Evolutionary conservation across 495 filamentous ascomycete genomes (phyloP).

Genomic region (Hyaloscypha hepaticicola): DNA sequence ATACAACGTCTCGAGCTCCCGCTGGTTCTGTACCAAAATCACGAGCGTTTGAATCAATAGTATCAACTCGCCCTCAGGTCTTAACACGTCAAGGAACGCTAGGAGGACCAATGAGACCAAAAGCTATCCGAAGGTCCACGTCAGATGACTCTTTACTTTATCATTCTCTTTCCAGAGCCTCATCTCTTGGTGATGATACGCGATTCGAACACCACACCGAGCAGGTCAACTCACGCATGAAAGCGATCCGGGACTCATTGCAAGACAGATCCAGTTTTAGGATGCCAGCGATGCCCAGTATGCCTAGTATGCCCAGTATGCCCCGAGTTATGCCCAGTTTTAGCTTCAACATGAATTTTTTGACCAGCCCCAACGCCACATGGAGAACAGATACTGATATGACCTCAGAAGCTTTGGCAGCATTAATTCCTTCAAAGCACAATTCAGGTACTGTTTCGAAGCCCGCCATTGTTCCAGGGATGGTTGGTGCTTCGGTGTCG

Average conservation of each 20-base stretch:
- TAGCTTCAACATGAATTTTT: conserved; percentile 44
- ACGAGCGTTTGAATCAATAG: not conserved
- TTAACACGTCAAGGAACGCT: not conserved
- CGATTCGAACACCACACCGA: conserved; percentile 76
- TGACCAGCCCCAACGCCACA: conserved; percentile 26
- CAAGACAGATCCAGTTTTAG: conserved; percentile 73
- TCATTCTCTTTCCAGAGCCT: conserved; percentile 66
- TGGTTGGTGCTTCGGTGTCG: conserved; percentile 19
- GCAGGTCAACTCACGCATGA: conserved; percentile 82
- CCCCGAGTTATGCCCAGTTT: conserved; percentile 42
- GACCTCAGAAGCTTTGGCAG: conserved; percentile 31
- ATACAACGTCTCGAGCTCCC: conserved; percentile 32
- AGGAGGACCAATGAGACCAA: conserved; percentile 12
- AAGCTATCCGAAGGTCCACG: conserved; percentile 54
- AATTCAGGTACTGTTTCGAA: conserved; percentile 5
- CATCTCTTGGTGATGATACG: conserved; percentile 84
- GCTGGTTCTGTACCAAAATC: not conserved
- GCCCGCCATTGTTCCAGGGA: conserved; percentile 12
- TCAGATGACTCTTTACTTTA: conserved; percentile 77
- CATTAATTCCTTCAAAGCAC: conserved; percentile 13
- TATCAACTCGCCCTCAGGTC: not conserved
- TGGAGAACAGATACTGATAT: conserved; percentile 41
- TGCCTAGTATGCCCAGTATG: conserved; percentile 33
- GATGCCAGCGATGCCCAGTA: conserved; percentile 61
- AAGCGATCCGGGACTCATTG: conserved; percentile 87